These are phyloP conservation scores for Rhodocollybia butyracea DNA, from an alignment of 768 basidiomycete genomes.

Conservation along the genomic window DNA sequence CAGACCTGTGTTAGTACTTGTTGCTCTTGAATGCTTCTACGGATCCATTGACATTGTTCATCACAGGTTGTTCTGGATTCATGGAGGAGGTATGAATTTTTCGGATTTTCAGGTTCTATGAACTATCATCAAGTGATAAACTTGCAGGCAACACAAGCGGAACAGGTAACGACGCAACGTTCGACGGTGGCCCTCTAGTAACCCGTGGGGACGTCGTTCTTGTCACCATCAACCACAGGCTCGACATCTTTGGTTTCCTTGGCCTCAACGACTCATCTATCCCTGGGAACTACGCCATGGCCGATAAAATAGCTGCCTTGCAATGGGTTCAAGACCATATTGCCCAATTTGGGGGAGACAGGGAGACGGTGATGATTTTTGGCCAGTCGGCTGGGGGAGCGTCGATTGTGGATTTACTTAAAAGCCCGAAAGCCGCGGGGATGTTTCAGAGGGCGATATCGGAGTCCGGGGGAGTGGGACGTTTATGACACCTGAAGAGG, in stretches of 20 bases:
- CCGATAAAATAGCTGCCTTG: constrained; percentile 37
- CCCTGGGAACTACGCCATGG: constrained; percentile 38
- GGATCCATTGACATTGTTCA: too few species aligned
- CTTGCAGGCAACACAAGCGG: constrained; percentile 32
- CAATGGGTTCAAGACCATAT: constrained; percentile 45
- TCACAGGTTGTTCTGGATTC: constrained; percentile 42
- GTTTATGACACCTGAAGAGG: constrained; percentile 10
- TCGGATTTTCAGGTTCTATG: too few species aligned
- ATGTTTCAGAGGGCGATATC: constrained; percentile 28
- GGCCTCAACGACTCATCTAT: constrained; percentile 29
- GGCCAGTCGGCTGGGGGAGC: constrained; percentile 45
- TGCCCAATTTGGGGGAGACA: constrained; percentile 42
- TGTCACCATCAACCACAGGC: constrained; percentile 38
- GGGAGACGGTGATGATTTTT: constrained; percentile 37
- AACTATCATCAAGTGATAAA: too few species aligned
- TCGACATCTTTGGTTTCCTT: constrained; percentile 35
- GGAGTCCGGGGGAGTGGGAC: constrained; percentile 13
- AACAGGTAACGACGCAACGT: constrained; percentile 28
- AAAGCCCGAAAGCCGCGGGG: constrained; percentile 24
- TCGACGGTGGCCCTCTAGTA: constrained; percentile 32
- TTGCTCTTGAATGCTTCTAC: too few species aligned
- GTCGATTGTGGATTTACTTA: constrained; percentile 26
- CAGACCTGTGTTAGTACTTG: constrained; percentile 34
- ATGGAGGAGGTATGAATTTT: constrained; percentile 38
- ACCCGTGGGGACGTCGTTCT: constrained; percentile 36